Evolutionary conservation across 2,329 filamentous ascomycete species (phyloP).

Genomic region (Talaromyces rugulosus): DNA sequence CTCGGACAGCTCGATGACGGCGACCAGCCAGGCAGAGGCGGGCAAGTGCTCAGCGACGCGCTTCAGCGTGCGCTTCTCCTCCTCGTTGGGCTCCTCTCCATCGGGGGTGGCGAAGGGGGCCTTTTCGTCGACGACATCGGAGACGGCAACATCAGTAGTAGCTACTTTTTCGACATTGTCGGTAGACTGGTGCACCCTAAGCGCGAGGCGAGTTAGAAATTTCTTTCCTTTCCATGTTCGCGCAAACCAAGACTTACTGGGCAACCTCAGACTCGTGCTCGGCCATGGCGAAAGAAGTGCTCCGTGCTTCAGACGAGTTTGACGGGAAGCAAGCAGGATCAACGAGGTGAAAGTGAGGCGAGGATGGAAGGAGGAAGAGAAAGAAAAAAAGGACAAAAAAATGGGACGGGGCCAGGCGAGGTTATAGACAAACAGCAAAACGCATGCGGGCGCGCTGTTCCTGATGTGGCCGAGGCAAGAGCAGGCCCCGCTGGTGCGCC

Average conservation of each 20-base stretch:
- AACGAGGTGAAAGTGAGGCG: neutral
- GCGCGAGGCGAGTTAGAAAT: neutral
- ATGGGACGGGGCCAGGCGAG: neutral
- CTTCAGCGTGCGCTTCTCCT: slow-evolving; percentile 49
- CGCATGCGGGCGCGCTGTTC: neutral
- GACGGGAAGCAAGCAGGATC: neutral
- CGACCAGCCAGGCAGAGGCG: slow-evolving; percentile 53
- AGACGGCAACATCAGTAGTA: slow-evolving; percentile 4
- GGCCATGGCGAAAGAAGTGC: slow-evolving; percentile 3
- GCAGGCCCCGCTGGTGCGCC: neutral
- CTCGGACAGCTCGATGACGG: slow-evolving; percentile 54
- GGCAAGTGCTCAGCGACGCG: slow-evolving; percentile 55
- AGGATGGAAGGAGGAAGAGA: neutral
- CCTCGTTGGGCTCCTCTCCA: slow-evolving; percentile 50
- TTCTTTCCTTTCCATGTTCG: no score
- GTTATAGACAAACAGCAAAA: neutral
- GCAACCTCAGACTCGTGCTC: slow-evolving; percentile 12
- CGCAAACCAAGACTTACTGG: neutral
- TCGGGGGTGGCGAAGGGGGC: slow-evolving; percentile 34
- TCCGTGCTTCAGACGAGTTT: neutral
- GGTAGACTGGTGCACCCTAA: slow-evolving; percentile 11
- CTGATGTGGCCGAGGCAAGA: neutral
- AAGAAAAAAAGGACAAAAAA: neutral
- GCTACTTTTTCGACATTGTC: slow-evolving; percentile 8
- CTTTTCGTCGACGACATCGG: slow-evolving; percentile 27